These are phyloP conservation scores for Tephrocybe rancida DNA, from an alignment of 768 basidiomycete genomes.

Conservation along the genomic window DNA sequence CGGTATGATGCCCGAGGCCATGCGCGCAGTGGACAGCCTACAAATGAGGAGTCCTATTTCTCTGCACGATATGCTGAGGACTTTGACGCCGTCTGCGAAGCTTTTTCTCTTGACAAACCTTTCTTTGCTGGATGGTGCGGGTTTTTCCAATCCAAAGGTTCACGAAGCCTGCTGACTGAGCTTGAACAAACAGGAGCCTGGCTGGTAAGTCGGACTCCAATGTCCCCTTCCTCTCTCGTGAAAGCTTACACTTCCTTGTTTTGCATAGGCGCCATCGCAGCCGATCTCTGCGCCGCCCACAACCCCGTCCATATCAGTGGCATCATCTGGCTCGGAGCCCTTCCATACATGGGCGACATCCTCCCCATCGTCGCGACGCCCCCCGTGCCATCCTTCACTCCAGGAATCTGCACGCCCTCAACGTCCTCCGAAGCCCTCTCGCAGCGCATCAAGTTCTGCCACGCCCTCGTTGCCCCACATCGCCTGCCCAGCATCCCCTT, in stretches of 20 bases:
- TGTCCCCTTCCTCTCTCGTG: too few species aligned
- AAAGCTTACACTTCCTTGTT: too few species aligned
- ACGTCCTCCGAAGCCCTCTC: too few species aligned
- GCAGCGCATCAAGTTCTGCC: too few species aligned
- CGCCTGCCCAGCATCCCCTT: too few species aligned
- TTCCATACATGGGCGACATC: constrained; percentile 16
- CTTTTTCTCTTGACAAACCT: constrained; percentile 29
- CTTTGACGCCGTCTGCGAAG: constrained; percentile 31
- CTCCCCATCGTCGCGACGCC: constrained; percentile 13
- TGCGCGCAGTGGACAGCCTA: constrained; percentile 35
- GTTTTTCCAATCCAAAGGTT: neutral
- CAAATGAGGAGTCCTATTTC: constrained; percentile 24
- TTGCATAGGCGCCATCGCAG: constrained; percentile 6
- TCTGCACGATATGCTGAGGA: constrained; percentile 33
- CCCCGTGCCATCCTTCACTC: constrained; percentile 11
- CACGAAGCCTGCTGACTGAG: too few species aligned
- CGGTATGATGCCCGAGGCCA: constrained; percentile 36
- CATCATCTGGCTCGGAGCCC: constrained; percentile 13
- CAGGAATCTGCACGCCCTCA: constrained; percentile 6
- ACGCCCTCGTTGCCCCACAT: too few species aligned
- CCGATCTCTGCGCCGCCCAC: constrained; percentile 15
- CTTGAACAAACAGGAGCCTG: too few species aligned
- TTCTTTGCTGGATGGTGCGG: constrained; percentile 34
- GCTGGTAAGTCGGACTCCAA: too few species aligned
- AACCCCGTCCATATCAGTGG: constrained; percentile 12